These are phyloP conservation scores for Pilatotrama ljubarskyi DNA, from an alignment of 768 basidiomycete genomes.

Conservation along the genomic window DNA sequence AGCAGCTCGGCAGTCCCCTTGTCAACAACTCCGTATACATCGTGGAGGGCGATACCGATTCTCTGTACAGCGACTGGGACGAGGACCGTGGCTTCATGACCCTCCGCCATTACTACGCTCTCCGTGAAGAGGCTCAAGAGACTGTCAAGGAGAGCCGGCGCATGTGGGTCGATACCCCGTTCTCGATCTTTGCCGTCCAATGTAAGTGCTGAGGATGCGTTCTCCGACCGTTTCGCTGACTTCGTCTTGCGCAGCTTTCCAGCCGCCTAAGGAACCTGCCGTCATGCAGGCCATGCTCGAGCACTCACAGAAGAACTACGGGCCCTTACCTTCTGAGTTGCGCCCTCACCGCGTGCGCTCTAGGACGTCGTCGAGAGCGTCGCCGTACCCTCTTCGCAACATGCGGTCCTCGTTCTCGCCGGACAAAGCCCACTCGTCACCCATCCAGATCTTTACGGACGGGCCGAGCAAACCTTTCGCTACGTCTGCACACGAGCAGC, in stretches of 20 bases:
- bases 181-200: slow-evolving; percentile 71
- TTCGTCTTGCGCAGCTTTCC: slow-evolving; percentile 54
- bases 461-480: slow-evolving; percentile 19
- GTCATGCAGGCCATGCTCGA: slow-evolving; percentile 75
- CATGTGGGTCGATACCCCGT: slow-evolving; percentile 68
- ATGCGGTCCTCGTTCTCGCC: slow-evolving; percentile 48
- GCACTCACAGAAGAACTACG: slow-evolving; percentile 69
- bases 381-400: slow-evolving; percentile 65
- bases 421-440: slow-evolving; percentile 38
- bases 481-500: slow-evolving; percentile 24
- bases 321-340: slow-evolving; percentile 73
- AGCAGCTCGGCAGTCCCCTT: slow-evolving; percentile 4
- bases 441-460: slow-evolving; percentile 23
- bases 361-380: slow-evolving; percentile 68
- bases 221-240: neutral
- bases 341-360: slow-evolving; percentile 62
- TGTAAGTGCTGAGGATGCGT: slow-evolving; percentile 45
- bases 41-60: slow-evolving; percentile 50
- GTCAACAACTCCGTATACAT: slow-evolving; percentile 45
- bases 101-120: slow-evolving; percentile 65
- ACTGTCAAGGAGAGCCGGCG: slow-evolving; percentile 67
- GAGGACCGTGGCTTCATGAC: slow-evolving; percentile 67
- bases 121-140: slow-evolving; percentile 66
- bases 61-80: slow-evolving; percentile 52
- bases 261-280: slow-evolving; percentile 61